Percentiles rank a stretch among this genome's conserved stretches.
These are phyloP conservation scores for Anthoceros angustus DNA, from an alignment of 225 moss, liverwort and hornwort genomes.

Conservation along the genomic window DNA sequence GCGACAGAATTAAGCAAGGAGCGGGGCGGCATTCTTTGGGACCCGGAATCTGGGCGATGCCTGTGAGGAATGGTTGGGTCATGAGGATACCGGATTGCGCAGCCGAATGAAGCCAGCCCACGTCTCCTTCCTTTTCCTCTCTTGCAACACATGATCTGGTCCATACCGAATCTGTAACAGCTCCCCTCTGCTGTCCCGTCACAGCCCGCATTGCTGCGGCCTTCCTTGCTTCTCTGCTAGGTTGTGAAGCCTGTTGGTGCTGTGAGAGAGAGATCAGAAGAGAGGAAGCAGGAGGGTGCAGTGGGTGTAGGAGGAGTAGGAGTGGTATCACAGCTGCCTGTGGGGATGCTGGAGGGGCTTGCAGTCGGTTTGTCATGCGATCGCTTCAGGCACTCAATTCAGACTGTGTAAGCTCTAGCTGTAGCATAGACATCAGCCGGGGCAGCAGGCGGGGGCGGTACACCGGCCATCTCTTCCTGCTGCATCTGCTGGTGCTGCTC, in stretches of 20 bases:
- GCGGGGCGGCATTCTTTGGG: too few relatives aligned
- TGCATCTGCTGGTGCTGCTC: constrained; percentile 30
- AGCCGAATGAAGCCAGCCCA: too few relatives aligned
- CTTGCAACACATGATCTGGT: too few relatives aligned
- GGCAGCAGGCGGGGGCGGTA: not conserved
- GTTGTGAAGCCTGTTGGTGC: not conserved
- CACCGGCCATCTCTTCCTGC: constrained; percentile 23
- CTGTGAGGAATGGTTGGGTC: too few relatives aligned
- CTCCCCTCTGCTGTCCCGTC: too few relatives aligned
- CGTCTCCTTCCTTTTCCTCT: too few relatives aligned
- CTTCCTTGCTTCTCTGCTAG: too few relatives aligned
- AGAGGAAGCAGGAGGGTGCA: not conserved
- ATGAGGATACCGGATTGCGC: too few relatives aligned
- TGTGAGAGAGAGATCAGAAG: not conserved
- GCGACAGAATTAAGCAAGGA: too few relatives aligned
- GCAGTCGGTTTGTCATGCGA: not conserved
- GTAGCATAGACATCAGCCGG: not conserved
- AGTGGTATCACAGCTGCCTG: not conserved
- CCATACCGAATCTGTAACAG: too few relatives aligned
- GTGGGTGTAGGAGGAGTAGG: not conserved
- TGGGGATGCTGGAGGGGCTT: constrained; percentile 3
- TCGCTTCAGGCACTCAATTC: not conserved
- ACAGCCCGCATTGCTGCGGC: too few relatives aligned
- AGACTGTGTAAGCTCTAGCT: not conserved
- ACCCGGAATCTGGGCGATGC: too few relatives aligned